phyloP scores from a whole-genome alignment of 2,329 filamentous ascomycete genomes.

The Colletotrichum melonis region DNA sequence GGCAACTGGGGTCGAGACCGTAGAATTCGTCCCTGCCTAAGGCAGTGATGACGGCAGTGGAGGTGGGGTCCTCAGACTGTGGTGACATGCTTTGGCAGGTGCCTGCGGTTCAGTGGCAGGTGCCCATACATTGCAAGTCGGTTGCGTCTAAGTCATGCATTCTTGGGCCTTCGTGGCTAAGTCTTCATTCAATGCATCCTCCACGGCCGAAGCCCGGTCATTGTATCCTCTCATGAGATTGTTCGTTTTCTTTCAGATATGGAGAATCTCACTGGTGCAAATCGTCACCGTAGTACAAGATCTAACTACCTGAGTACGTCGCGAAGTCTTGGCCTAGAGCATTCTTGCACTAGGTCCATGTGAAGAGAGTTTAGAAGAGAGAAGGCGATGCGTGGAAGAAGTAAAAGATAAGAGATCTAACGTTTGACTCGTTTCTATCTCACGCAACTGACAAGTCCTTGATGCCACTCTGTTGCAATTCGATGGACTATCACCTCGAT shows the following conservation, averaged over 20 bases:
- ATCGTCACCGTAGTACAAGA: background rate
- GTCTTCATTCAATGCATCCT: background rate
- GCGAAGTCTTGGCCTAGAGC: background rate
- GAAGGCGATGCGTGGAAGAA: conserved; percentile 21
- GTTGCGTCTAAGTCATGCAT: background rate
- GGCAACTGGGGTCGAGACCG: conserved; percentile 28
- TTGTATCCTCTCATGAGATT: background rate
- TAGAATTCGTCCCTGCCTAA: conserved; percentile 29
- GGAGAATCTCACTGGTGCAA: background rate
- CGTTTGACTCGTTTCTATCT: too few species aligned
- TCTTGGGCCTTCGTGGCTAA: too few species aligned
- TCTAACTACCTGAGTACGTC: background rate
- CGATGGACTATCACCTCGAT: background rate
- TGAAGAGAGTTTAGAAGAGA: conserved; percentile 5
- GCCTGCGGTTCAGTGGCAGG: background rate
- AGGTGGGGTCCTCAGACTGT: conserved; percentile 24
- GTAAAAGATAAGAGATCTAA: background rate
- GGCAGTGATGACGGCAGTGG: conserved; percentile 32
- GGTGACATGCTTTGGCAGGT: conserved; percentile 7
- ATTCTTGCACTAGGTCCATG: background rate
- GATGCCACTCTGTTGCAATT: background rate
- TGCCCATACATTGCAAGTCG: background rate
- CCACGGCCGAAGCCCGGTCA: background rate
- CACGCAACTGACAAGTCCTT: too few species aligned
- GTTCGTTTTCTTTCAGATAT: background rate